Base-by-base conservation (phyloP, 169 alveolate species). In the Condylostoma magnum region DNA sequence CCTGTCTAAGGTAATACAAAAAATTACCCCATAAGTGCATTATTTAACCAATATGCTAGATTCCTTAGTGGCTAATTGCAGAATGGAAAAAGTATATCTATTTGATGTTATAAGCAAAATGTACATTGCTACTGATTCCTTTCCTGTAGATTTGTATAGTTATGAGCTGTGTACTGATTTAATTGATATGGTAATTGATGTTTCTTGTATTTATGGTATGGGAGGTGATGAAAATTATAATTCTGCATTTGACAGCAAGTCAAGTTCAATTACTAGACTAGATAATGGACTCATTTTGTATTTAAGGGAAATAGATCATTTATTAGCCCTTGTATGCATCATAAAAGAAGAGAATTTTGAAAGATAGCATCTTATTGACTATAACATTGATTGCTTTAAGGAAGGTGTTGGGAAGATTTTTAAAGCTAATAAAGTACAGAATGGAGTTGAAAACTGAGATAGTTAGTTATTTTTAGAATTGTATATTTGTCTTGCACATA, bases 101-200 rank as follows among this genome's bases (percentile, higher is more conserved):
- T 92, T 94, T 53, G 98, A 94, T 66, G 90, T 90, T 8, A 76
- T 84, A 43, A 72, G 85, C 44, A 92, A 91, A 69, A 79, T 91
- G 20, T 94, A 82, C 80, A 79, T 94, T 47, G 97, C 97, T 5
- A 88, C 94, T 22, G 96, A 90, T 69, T 56, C 87, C 3, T 60
- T 80, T 28, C 94, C 95, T 0, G 81, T 86, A 30, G 95, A 89
- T 52, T 71, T 87, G 36, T 78, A 77, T 37, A 81, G 74, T 41
- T 92, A 85, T 76, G 93, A 89, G 77, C 74, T 94, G 27, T 91
- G 96, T 72, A 79, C 94, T 34, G 98, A 94, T 74, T 82, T 92
- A 77, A 91, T 94, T 36, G 98, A 94, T 69, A 96, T 94, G n/a
- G 87, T 84, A 4, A 73, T 91, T 28, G 98, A 94, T 72, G 84